Evolutionary conservation across 106 monocot species (phyloP).

Genomic region (Dioscorea alata): DNA sequence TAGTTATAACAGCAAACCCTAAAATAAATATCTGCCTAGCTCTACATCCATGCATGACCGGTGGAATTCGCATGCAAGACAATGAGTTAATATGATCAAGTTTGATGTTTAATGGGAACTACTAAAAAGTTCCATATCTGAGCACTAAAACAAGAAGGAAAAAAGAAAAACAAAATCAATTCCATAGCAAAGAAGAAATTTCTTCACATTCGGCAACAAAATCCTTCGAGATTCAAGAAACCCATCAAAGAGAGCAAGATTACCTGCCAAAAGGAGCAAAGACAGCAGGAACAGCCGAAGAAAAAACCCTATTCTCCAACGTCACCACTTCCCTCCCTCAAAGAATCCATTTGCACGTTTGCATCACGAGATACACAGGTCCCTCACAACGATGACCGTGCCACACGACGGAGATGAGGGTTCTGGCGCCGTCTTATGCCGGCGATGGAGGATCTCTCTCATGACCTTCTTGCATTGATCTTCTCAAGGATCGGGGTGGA

Average conservation of each 20-base stretch:
- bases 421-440: background rate
- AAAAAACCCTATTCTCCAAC: conserved; percentile 20
- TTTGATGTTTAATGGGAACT: background rate
- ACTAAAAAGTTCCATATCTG: background rate
- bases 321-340: background rate
- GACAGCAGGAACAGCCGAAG: conserved; percentile 38
- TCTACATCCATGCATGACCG: no score
- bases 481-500: conserved; percentile 21
- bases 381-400: background rate
- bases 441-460: conserved; percentile 39
- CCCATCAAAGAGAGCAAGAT: background rate
- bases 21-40: no score
- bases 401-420: background rate
- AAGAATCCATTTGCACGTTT: background rate
- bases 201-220: background rate
- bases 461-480: conserved; percentile 39
- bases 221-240: background rate
- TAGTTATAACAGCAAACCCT: background rate
- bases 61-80: no score
- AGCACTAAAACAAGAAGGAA: background rate
- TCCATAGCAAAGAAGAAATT: background rate
- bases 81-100: background rate
- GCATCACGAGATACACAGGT: background rate
- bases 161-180: background rate
- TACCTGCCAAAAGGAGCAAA: conserved; percentile 39